phyloP scores from a whole-genome alignment of 306 rosid species.

The Macrotyloma uniflorum region DNA sequence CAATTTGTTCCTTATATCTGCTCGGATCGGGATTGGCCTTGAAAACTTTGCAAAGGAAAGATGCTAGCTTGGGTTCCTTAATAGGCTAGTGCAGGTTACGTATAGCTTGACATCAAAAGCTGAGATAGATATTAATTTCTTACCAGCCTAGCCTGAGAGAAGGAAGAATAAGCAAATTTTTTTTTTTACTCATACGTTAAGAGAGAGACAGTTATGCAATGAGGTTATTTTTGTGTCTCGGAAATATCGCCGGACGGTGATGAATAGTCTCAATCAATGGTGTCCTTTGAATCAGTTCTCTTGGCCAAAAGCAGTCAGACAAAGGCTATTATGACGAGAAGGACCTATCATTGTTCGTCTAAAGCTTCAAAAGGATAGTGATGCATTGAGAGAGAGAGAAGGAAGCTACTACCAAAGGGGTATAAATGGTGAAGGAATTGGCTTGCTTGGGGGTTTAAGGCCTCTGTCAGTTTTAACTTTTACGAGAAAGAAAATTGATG shows the following conservation, averaged over 20 bases:
- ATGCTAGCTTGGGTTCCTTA: constrained; percentile 41
- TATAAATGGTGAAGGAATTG: constrained; percentile 27
- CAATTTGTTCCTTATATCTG: constrained; percentile 35
- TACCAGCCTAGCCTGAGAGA: not conserved
- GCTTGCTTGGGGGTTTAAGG: constrained; percentile 26
- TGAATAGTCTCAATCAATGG: constrained; percentile 84
- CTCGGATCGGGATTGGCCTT: constrained; percentile 17
- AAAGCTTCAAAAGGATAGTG: constrained; percentile 50
- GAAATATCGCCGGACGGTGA: constrained; percentile 66
- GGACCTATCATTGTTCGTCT: constrained; percentile 74
- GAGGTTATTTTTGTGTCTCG: constrained; percentile 47
- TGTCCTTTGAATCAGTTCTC: constrained; percentile 98
- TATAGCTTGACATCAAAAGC: constrained; percentile 22
- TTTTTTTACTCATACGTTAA: not conserved
- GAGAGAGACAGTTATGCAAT: constrained; percentile 12
- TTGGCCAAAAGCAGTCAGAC: constrained; percentile 92
- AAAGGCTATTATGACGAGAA: constrained; percentile 79
- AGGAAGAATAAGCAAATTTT: not conserved
- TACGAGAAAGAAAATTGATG: not conserved
- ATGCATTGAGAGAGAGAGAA: constrained; percentile 19
- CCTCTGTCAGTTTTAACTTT: constrained; percentile 38
- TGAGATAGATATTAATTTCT: constrained; percentile 5
- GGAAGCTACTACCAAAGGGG: constrained; percentile 38
- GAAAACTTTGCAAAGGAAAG: constrained; percentile 29
- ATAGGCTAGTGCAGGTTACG: constrained; percentile 30